phyloP scores from a whole-genome alignment of 2,329 filamentous ascomycete genomes.

The Simplicillium sp. region DNA sequence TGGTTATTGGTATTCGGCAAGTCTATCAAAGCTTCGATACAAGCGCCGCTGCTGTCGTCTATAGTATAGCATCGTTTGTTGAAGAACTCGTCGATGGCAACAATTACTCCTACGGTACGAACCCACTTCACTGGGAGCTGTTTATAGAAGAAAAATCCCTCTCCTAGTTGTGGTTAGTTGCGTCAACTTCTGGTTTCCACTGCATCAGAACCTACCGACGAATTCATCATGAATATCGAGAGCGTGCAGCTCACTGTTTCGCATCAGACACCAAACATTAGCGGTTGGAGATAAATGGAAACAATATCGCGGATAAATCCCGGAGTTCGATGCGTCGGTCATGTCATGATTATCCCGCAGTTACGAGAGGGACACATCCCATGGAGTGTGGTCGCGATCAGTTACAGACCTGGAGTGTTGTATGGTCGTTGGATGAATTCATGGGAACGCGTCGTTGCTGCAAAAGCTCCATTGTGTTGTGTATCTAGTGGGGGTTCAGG shows the following conservation, averaged over 20 bases:
- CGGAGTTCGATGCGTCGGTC: constrained; percentile 26
- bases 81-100: constrained; percentile 46
- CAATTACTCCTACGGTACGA: constrained; percentile 59
- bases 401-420: background rate
- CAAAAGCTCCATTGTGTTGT: no score
- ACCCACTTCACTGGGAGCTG: constrained; percentile 75
- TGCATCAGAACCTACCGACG: constrained; percentile 31
- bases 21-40: constrained; percentile 34
- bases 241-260: constrained; percentile 36
- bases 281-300: constrained; percentile 54
- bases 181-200: background rate
- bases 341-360: constrained; percentile 34
- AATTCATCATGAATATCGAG: constrained; percentile 39
- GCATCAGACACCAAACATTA: constrained; percentile 49
- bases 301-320: constrained; percentile 52
- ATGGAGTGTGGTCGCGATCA: background rate
- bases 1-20: background rate
- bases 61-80: constrained; percentile 42
- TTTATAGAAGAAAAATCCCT: constrained; percentile 51
- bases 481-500: no score
- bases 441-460: background rate
- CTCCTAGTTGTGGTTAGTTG: constrained; percentile 14
- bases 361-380: background rate
- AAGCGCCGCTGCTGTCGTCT: constrained; percentile 56
- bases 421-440: background rate